A percentile compares a stretch with the other conserved stretches of the same genome.
These are phyloP conservation scores for Neurospora sp. DNA, from an alignment of 495 filamentous ascomycete species.

Conservation along the genomic window DNA sequence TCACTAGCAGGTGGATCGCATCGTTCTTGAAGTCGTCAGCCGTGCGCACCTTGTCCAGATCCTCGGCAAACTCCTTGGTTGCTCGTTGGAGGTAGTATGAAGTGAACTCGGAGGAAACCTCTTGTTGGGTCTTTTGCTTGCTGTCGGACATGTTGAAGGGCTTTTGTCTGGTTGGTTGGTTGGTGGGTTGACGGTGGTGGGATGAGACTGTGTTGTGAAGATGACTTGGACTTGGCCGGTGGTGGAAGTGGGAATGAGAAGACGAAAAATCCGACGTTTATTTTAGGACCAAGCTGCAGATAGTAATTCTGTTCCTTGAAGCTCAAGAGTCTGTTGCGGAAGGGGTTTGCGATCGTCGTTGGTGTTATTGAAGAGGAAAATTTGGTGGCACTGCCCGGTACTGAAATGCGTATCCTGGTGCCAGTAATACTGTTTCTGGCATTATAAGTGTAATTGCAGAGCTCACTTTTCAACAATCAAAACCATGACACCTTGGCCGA, in stretches of 20 bases:
- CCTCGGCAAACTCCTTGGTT: constrained; percentile 60
- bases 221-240: not conserved
- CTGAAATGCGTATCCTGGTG: not conserved
- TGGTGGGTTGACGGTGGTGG: constrained; percentile 2
- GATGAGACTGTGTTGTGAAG: not conserved
- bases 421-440: not conserved
- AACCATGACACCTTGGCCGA: constrained; percentile 17
- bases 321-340: not conserved
- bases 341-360: not conserved
- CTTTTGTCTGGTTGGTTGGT: constrained; percentile 1
- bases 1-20: constrained; percentile 50
- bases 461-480: not conserved
- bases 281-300: not conserved
- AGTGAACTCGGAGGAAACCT: constrained; percentile 40
- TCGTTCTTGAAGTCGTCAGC: constrained; percentile 59
- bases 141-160: constrained; percentile 5
- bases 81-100: constrained; percentile 55
- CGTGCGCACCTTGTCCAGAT: constrained; percentile 54
- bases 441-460: not conserved
- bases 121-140: constrained; percentile 24
- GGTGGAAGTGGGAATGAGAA: not conserved
- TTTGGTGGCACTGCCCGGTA: not conserved
- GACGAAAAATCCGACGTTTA: not conserved
- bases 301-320: not conserved
- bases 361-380: not conserved